These are phyloP conservation scores for Paspalum vaginatum DNA, from an alignment of 176 grass and related monocot genomes.

Conservation along the genomic window DNA sequence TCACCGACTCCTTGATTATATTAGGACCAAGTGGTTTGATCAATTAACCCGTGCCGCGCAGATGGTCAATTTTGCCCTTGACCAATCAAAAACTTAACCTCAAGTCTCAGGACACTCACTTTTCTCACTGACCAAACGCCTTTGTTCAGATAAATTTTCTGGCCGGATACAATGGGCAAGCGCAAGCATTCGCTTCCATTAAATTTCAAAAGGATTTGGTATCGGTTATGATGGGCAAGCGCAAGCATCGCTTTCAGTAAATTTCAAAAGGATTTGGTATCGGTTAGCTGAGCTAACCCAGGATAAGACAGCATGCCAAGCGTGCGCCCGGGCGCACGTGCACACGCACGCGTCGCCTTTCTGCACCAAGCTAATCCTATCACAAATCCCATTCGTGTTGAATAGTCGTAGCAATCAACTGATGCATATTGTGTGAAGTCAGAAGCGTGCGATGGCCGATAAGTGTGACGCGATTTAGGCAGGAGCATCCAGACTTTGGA, in stretches of 20 bases:
- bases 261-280: conserved; percentile 53
- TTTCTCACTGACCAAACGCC: conserved; percentile 12
- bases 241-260: conserved; percentile 23
- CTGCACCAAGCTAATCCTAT: neutral
- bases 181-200: conserved; percentile 22
- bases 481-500: conserved; percentile 25
- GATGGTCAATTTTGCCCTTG: neutral
- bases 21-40: neutral
- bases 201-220: conserved; percentile 51
- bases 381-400: neutral
- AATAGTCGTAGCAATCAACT: neutral
- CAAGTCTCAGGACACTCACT: neutral
- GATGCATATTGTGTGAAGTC: neutral
- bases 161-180: neutral
- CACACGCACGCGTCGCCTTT: neutral
- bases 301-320: conserved; percentile 36
- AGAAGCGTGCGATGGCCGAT: neutral
- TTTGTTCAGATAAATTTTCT: neutral
- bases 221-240: conserved; percentile 16
- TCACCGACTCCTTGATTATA: neutral
- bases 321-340: conserved; percentile 35
- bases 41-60: too few relatives aligned
- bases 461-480: conserved; percentile 29
- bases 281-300: conserved; percentile 43
- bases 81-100: neutral